These are phyloP conservation scores for Filobasidium floriforme DNA, from an alignment of 768 basidiomycete species.

Conservation along the genomic window DNA sequence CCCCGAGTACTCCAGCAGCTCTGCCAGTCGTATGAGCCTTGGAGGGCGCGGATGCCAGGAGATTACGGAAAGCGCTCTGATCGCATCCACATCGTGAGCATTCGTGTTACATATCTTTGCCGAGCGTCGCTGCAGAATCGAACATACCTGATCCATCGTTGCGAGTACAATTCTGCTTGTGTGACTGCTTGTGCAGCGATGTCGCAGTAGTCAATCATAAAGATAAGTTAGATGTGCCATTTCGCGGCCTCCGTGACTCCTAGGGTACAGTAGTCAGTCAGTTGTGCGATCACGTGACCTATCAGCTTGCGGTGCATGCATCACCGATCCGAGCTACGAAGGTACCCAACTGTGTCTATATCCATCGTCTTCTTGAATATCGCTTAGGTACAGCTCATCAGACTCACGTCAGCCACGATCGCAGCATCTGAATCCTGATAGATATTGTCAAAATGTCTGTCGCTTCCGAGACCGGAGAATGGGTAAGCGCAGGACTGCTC, in stretches of 20 bases:
- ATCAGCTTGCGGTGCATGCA: too few relatives aligned
- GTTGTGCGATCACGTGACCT: too few relatives aligned
- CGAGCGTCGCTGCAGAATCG: neutral
- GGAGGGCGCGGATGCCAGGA: constrained; percentile 8
- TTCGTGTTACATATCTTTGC: neutral
- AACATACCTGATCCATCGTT: constrained; percentile 31
- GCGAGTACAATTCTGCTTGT: neutral
- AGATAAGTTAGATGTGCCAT: too few relatives aligned
- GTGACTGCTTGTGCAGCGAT: neutral
- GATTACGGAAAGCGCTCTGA: constrained; percentile 29
- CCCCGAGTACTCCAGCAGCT: constrained; percentile 28
- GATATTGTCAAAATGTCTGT: neutral
- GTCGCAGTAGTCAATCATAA: neutral
- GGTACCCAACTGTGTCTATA: too few relatives aligned
- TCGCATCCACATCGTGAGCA: neutral
- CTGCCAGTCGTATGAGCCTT: constrained; percentile 17
- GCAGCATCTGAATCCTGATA: neutral
- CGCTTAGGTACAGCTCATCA: too few relatives aligned
- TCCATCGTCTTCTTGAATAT: too few relatives aligned
- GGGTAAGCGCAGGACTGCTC: neutral
- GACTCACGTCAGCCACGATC: neutral
- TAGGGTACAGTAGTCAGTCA: too few relatives aligned
- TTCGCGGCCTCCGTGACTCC: too few relatives aligned
- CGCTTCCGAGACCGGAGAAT: neutral
- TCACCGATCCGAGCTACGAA: too few relatives aligned